phyloP scores from a whole-genome alignment of 1,284 basidiomycete genomes.

The Pseudozyma sp. region DNA sequence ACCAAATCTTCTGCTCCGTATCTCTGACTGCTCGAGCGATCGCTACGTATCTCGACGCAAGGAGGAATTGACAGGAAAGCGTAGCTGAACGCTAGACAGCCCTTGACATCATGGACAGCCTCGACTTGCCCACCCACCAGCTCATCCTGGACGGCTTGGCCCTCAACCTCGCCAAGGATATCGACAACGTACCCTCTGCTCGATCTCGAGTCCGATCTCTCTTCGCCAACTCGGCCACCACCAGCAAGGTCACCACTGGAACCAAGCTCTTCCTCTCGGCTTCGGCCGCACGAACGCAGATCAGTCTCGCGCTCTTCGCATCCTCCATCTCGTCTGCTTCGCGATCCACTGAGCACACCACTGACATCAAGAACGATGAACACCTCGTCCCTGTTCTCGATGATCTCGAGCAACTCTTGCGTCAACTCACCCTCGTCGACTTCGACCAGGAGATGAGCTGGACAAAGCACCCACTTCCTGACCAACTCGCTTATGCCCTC shows the following conservation, averaged over 20 bases:
- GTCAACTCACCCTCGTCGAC: constrained; percentile 48
- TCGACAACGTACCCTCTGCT: constrained; percentile 54
- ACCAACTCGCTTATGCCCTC: constrained; percentile 64
- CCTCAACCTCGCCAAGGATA: constrained; percentile 72
- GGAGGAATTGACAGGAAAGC: neutral
- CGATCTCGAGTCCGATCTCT: constrained; percentile 36
- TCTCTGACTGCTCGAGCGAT: neutral
- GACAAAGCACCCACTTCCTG: constrained; percentile 58
- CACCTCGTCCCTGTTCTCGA: constrained; percentile 60
- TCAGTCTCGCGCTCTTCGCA: constrained; percentile 65
- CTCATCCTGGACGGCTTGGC: constrained; percentile 84
- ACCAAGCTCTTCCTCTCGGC: constrained; percentile 44
- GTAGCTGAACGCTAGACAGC: neutral
- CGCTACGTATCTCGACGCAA: neutral
- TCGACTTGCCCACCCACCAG: constrained; percentile 79
- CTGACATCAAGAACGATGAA: constrained; percentile 45
- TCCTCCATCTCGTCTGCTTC: constrained; percentile 62
- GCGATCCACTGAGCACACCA: constrained; percentile 51
- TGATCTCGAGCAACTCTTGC: constrained; percentile 49
- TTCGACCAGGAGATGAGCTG: constrained; percentile 57
- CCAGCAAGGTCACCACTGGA: constrained; percentile 38
- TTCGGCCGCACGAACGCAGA: constrained; percentile 58
- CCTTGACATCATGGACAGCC: constrained; percentile 61
- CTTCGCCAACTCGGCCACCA: constrained; percentile 47
- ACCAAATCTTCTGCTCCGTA: neutral